Base-by-base conservation (phyloP, 78 protist genomes). In the Dictyostelium intermedium region DNA sequence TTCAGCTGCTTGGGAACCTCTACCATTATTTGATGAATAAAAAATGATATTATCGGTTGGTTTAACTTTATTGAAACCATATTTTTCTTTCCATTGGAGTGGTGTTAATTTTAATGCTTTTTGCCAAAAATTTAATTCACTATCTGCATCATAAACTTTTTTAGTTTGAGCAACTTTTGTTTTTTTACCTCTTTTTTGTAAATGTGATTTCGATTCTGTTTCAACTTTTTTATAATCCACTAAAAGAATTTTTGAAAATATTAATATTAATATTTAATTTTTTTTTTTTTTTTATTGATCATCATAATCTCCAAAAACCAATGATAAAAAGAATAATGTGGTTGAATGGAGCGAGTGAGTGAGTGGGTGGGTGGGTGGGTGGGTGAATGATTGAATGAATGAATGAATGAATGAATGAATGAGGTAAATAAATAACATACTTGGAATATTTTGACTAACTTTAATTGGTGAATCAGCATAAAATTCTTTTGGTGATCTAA, bases 1-100 rank as follows among this genome's bases (percentile, higher is more conserved):
- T 34, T 89, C 74, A 2, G 87, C 82, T 14, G 35, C 85, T 43
- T 76, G 56, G 23, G 37, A 20, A 89, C 77, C 41, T 56, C 94
- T 80, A 80, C 94, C 94, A 47, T 80, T 78, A 37, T 89, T 89
- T 53, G 94, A 86, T 63, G 87, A 80, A 74, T 80, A 80, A 61
- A 89, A 89, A 34, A 89, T 77, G 39, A 89, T 78, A 6, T 43
- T 11, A 50, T 78, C 81, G 3, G n/a, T 37, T 69, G 20, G 47
- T 70, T 35, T 30, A 20, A 89, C 37, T 50, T 89, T 89, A 2
- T 41, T 8, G 87, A 89, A 89, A n/a, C 94, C 94, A 80, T 27
- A 89, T 50, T 80, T 89, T 6, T 89, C 94, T 70, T 50, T 89
- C 94, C 94, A 89, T 80, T 89, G 94, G 14, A 83, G 27, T 41